Evolutionary conservation across 306 rosid genomes (phyloP), one percentile per base, ranked within the genome.

Genomic region (Rubus parviflorus): DNA sequence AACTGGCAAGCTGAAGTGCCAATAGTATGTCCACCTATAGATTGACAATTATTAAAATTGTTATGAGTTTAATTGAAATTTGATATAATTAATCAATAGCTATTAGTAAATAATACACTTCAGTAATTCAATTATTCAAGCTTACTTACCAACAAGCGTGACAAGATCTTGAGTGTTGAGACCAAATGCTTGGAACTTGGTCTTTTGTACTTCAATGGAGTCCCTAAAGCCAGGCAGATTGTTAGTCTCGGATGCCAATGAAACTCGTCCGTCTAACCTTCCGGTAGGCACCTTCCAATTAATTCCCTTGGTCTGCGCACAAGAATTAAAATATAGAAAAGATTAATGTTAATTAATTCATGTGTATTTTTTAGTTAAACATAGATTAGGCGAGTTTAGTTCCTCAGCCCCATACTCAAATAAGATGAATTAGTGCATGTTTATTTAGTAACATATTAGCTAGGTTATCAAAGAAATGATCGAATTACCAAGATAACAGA

Each of bases 21-120:
- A 78, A 91, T 87, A 0, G 89, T 89, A 68, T 91, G 97, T n/a
- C 83, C 93, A 37, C 91, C 96, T 88, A 38, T 16, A 37, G 16
- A 63, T 7, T 60, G n/a, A 51, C 38, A 60, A 25, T 30, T 30
- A 4, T 25, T 13, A 13, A 25, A 0, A 58, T 10, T 7, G 3
- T 12, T 60, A 12, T 60, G 17, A 60, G 41, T 12, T 25, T 60
- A 60, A 12, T 15, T 30, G 35, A 30, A 30, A 30, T 30, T 30
- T 30, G 35, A 30, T 30, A 30, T 30, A 0, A 30, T 30, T 30
- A 56, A n/a, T 3, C n/a, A 53, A n/a, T 19, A 3, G 61, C 30
- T 19, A 7, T 53, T 19, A 22, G 3, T 58, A 23, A 22, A 9
- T 58, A 60, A 1, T 60, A 25, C 17, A 8, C 7, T 22, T 9